These are phyloP conservation scores for Daldinia sp. DNA, from an alignment of 2,329 filamentous ascomycete species.

Conservation along the genomic window DNA sequence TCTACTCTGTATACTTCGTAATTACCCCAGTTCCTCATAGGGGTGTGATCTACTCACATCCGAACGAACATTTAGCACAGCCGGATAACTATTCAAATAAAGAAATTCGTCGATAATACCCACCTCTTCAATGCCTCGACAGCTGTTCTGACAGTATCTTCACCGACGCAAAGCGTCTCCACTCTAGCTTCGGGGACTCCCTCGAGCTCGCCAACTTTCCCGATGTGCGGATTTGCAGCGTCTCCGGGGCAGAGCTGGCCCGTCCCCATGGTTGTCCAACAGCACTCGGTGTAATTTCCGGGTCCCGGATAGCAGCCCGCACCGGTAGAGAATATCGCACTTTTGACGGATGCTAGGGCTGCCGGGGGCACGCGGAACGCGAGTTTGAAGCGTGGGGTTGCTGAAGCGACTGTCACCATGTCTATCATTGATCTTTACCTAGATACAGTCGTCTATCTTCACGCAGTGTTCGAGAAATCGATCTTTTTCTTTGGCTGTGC, in stretches of 20 bases:
- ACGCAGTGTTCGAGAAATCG: background rate
- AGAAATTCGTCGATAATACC: conserved; percentile 35
- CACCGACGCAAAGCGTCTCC: conserved; percentile 68
- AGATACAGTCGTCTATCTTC: background rate
- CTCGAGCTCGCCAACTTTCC: conserved; percentile 64
- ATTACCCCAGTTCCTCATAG: conserved; percentile 60
- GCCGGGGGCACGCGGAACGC: conserved; percentile 60
- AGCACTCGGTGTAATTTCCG: conserved; percentile 63
- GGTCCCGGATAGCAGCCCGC: conserved; percentile 60
- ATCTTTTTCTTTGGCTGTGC: background rate
- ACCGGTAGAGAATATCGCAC: conserved; percentile 63
- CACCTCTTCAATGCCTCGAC: conserved; percentile 72
- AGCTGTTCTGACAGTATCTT: conserved; percentile 62
- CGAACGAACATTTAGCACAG: background rate
- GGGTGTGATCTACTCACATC: conserved; percentile 54
- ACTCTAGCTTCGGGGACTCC: conserved; percentile 67
- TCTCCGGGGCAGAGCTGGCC: conserved; percentile 72
- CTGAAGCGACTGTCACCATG: conserved; percentile 6
- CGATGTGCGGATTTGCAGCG: conserved; percentile 69
- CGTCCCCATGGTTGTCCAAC: conserved; percentile 60
- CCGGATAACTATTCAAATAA: background rate
- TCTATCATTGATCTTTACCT: background rate
- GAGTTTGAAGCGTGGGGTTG: conserved; percentile 50
- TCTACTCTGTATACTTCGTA: conserved; percentile 58
- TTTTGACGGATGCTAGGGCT: conserved; percentile 57